Conservation (phyloP, 257 asterid genomes). For the Galeopsis tetrahit region DNA sequence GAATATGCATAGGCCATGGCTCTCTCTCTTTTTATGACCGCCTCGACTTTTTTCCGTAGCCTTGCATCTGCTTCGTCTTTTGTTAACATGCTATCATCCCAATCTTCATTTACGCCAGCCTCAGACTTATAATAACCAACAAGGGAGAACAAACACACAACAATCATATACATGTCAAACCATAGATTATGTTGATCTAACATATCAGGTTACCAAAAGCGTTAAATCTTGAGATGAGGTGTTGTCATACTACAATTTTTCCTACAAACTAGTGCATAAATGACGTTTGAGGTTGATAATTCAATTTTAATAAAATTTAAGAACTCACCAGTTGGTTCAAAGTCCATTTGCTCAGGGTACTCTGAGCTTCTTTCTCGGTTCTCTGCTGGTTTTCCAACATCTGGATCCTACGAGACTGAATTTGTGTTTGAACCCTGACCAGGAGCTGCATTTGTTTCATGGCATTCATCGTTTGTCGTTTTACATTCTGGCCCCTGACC, state of each 20-base stretch:
- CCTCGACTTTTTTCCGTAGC: slow-evolving; percentile 74
- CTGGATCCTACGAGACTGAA: slow-evolving; percentile 89
- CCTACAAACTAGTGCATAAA: not conserved
- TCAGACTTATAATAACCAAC: slow-evolving; percentile 51
- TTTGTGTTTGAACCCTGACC: slow-evolving; percentile 87
- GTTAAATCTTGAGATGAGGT: not conserved
- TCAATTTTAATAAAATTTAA: not conserved
- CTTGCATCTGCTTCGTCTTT: slow-evolving; percentile 82
- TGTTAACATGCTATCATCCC: slow-evolving; percentile 87
- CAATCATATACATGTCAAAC: not conserved
- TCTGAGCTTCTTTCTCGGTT: slow-evolving; percentile 72
- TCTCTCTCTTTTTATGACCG: slow-evolving; percentile 87
- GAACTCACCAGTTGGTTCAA: slow-evolving; percentile 54
- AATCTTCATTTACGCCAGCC: slow-evolving; percentile 62
- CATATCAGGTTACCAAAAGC: no score
- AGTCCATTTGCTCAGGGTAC: slow-evolving; percentile 80
- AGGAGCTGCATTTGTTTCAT: slow-evolving; percentile 98
- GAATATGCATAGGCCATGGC: slow-evolving; percentile 96
- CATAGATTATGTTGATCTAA: no score
- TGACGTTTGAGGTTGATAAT: not conserved
- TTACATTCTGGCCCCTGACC: slow-evolving; percentile 79
- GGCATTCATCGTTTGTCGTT: slow-evolving; percentile 81
- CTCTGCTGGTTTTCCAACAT: slow-evolving; percentile 70
- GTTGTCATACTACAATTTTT: not conserved
- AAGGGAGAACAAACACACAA: slow-evolving; percentile 24